Evolutionary conservation across 2,329 filamentous ascomycete genomes (phyloP).

Genomic region (Trichothecium sympodiale): DNA sequence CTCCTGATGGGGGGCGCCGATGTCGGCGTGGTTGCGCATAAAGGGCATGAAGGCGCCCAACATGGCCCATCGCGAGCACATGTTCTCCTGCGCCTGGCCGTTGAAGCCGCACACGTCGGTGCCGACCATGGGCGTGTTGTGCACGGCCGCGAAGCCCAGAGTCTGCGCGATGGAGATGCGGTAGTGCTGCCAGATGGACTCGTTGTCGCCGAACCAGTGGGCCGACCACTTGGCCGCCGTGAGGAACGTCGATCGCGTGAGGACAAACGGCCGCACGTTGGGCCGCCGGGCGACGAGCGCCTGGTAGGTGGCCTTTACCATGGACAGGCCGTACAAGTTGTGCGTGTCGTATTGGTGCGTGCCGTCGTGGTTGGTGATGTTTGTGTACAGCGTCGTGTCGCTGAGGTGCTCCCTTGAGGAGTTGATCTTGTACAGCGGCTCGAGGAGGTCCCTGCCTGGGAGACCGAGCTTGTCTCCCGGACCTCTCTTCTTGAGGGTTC

Average conservation of each 20-base stretch:
- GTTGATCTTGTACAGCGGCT: conserved; percentile 7
- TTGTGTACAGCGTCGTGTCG: conserved; percentile 53
- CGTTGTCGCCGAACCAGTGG: conserved; percentile 47
- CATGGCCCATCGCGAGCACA: conserved; percentile 55
- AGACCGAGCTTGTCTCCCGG: conserved; percentile 8
- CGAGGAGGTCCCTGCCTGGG: conserved; percentile 8
- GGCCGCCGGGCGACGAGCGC: conserved; percentile 52
- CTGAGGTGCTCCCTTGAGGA: conserved; percentile 29
- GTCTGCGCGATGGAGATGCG: conserved; percentile 15
- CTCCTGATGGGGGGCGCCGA: conserved; percentile 36
- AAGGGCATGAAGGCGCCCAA: conserved; percentile 56
- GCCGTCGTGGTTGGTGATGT: conserved; percentile 57
- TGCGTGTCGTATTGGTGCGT: conserved; percentile 61
- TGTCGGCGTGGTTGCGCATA: conserved; percentile 53
- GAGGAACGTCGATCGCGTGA: conserved; percentile 54
- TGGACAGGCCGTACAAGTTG: conserved; percentile 61
- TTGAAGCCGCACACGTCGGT: conserved; percentile 67
- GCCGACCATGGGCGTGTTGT: conserved; percentile 55
- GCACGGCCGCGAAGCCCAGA: conserved; percentile 34
- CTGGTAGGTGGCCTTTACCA: conserved; percentile 43
- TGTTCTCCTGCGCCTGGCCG: conserved; percentile 43
- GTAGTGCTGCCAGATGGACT: conserved; percentile 44
- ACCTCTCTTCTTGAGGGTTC: not conserved
- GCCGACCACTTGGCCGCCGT: conserved; percentile 45
- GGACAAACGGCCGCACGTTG: conserved; percentile 50